Percentiles rank a stretch among this genome's conserved stretches.
These are phyloP conservation scores for Myochromella boudieri DNA, from an alignment of 768 basidiomycete genomes.

Conservation along the genomic window DNA sequence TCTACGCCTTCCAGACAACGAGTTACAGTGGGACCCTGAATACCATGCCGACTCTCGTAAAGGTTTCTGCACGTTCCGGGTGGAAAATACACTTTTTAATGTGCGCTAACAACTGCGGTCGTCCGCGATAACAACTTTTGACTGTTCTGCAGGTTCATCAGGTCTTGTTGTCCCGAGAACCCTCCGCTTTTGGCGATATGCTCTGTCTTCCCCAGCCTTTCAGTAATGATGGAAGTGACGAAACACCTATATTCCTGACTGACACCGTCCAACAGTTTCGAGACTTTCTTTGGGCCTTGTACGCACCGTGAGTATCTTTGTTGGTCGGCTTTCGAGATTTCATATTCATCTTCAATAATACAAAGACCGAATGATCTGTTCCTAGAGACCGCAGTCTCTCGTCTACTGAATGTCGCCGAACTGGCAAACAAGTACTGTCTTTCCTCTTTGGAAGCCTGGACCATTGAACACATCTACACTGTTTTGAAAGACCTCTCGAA, in stretches of 20 bases:
- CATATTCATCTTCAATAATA: neutral
- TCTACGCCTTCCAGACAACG: neutral
- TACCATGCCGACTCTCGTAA: constrained; percentile 35
- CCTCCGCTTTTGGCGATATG: constrained; percentile 43
- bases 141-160: constrained; percentile 40
- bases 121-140: neutral
- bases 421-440: constrained; percentile 50
- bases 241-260: constrained; percentile 36
- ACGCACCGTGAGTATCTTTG: constrained; percentile 37
- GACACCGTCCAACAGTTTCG: constrained; percentile 46
- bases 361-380: constrained; percentile 40
- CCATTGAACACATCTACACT: constrained; percentile 39
- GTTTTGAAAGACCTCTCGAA: constrained; percentile 26
- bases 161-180: constrained; percentile 39
- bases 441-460: constrained; percentile 42
- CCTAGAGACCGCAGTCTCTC: constrained; percentile 32
- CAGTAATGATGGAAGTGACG: constrained; percentile 21
- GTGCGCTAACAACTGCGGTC: constrained; percentile 28
- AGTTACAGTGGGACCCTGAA: constrained; percentile 29
- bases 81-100: constrained; percentile 64
- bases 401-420: constrained; percentile 45
- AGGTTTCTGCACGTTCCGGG: constrained; percentile 60
- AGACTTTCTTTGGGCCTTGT: constrained; percentile 49
- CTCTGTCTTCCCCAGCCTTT: constrained; percentile 31
- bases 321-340: neutral